Evolutionary conservation across 2,329 filamentous ascomycete species (phyloP).

Genomic region (Beauveria pseudobassiana): DNA sequence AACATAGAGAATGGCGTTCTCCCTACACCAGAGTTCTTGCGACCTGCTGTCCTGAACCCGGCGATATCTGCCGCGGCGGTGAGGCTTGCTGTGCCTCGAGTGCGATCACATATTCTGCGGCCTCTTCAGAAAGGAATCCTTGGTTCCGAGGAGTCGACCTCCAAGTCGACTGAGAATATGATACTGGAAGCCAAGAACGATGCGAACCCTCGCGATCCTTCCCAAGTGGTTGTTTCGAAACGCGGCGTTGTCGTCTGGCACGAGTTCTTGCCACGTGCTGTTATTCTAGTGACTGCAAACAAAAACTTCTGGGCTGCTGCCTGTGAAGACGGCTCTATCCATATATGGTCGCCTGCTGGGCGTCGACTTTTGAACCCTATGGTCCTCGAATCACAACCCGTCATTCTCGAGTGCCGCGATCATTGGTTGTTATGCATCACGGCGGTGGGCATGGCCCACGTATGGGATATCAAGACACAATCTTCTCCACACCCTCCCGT

Average conservation of each 20-base stretch:
- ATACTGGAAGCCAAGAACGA: conserved; percentile 89
- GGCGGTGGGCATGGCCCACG: conserved; percentile 78
- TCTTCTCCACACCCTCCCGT: conserved; percentile 82
- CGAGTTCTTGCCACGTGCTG: conserved; percentile 79
- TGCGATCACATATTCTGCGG: conserved; percentile 74
- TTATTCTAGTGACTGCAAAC: conserved; percentile 87
- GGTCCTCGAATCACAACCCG: conserved; percentile 83
- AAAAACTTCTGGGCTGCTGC: conserved; percentile 86
- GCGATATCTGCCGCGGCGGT: conserved; percentile 75
- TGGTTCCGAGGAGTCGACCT: conserved; percentile 53
- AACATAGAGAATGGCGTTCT: conserved; percentile 52
- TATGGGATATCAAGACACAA: conserved; percentile 85
- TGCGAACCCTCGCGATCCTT: conserved; percentile 67
- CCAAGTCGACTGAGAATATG: conserved; percentile 58
- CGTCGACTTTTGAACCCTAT: conserved; percentile 78
- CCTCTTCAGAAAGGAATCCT: conserved; percentile 64
- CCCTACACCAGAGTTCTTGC: conserved; percentile 72
- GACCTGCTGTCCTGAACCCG: conserved; percentile 81
- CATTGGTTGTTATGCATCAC: conserved; percentile 88
- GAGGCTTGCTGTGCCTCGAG: conserved; percentile 77
- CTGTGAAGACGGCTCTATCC: conserved; percentile 85
- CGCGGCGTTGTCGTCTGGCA: conserved; percentile 82
- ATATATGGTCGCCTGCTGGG: conserved; percentile 88
- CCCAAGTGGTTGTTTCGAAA: conserved; percentile 73
- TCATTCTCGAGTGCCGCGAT: conserved; percentile 84